These are phyloP conservation scores for Talaromyces sp. DNA, from an alignment of 2,329 filamentous ascomycete species.

Conservation along the genomic window DNA sequence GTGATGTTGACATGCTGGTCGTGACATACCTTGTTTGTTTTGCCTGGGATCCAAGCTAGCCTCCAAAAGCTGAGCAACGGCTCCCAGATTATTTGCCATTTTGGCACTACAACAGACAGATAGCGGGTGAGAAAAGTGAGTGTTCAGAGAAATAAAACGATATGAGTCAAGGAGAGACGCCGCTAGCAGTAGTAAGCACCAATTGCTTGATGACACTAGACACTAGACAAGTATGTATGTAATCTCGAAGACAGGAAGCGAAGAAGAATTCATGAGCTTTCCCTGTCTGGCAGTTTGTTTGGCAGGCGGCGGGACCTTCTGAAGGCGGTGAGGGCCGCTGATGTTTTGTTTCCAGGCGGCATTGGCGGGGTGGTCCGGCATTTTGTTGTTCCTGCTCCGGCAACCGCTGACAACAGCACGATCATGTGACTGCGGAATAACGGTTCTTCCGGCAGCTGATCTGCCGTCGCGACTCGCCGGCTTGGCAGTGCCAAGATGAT, in stretches of 20 bases:
- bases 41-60: constrained; percentile 82
- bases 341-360: not conserved
- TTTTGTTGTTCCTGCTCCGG: constrained; percentile 25
- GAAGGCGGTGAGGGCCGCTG: constrained; percentile 21
- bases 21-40: constrained; percentile 76
- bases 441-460: not conserved
- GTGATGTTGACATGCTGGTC: too few relatives aligned
- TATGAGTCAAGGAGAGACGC: not conserved
- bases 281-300: constrained; percentile 32
- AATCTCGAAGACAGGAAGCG: not conserved
- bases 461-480: not conserved
- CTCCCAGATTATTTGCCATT: constrained; percentile 59
- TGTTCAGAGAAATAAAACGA: not conserved
- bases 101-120: constrained; percentile 10
- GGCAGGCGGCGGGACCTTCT: constrained; percentile 22
- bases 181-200: not conserved
- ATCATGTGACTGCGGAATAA: not conserved
- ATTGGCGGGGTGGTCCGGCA: constrained; percentile 18
- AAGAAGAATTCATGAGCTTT: constrained; percentile 19
- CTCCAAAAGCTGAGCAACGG: constrained; percentile 76
- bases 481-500: not conserved
- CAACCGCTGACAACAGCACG: not conserved
- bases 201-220: not conserved
- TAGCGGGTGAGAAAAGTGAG: not conserved
- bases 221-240: not conserved